A percentile compares a stretch with the other conserved stretches of the same genome.
These are phyloP conservation scores for Kwoniella pini DNA, from an alignment of 768 basidiomycete genomes.

Conservation along the genomic window DNA sequence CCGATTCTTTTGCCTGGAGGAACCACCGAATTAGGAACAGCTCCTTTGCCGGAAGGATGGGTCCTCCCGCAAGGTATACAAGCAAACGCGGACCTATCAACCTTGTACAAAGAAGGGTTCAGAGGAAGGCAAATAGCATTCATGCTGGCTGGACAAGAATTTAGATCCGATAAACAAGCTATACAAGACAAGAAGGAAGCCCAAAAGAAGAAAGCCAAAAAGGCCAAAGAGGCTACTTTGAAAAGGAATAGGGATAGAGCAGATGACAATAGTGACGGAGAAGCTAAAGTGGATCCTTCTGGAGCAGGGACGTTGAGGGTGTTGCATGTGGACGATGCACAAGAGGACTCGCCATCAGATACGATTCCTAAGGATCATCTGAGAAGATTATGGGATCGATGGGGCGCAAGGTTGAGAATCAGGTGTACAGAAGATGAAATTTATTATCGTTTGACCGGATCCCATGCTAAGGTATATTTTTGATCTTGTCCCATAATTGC, in stretches of 20 bases:
- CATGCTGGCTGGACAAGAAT: constrained; percentile 35
- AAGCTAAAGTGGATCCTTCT: constrained; percentile 20
- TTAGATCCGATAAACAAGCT: constrained; percentile 31
- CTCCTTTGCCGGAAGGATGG: constrained; percentile 36
- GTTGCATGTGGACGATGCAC: constrained; percentile 31
- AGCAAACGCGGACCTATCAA: constrained; percentile 16
- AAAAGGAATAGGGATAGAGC: constrained; percentile 12
- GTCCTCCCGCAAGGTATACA: constrained; percentile 9
- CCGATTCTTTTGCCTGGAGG: constrained; percentile 32
- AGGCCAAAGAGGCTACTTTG: neutral
- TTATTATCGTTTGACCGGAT: constrained; percentile 42
- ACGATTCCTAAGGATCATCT: constrained; percentile 22
- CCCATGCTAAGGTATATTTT: constrained; percentile 40
- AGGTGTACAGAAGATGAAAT: constrained; percentile 43
- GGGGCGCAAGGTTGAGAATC: constrained; percentile 41
- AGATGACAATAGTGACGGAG: neutral
- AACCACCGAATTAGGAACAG: constrained; percentile 26
- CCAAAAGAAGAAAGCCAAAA: constrained; percentile 14
- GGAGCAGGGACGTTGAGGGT: constrained; percentile 14
- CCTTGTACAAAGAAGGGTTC: constrained; percentile 27
- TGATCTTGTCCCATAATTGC: neutral
- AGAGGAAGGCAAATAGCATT: constrained; percentile 39
- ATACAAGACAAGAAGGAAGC: constrained; percentile 22
- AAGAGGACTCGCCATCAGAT: constrained; percentile 1
- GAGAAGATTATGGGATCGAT: constrained; percentile 25